phyloP scores from a whole-genome alignment of 2,329 filamentous ascomycete species.

The Colletotrichum eleusines region DNA sequence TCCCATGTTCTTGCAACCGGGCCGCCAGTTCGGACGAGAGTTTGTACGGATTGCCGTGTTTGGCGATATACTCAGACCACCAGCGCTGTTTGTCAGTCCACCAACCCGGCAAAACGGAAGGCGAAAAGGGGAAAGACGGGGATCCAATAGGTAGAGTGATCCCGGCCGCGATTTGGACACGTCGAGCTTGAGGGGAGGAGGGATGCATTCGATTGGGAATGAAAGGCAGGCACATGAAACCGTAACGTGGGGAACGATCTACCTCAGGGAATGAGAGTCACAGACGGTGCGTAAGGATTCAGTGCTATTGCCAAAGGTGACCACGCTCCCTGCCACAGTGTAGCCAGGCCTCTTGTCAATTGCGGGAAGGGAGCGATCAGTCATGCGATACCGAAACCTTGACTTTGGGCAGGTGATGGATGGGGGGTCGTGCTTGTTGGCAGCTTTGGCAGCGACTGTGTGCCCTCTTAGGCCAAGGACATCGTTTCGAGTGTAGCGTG shows the following conservation, averaged over 20 bases:
- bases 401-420: slow-evolving; percentile 12
- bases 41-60: slow-evolving; percentile 12
- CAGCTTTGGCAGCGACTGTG: slow-evolving; percentile 15
- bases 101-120: slow-evolving; percentile 9
- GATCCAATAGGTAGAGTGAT: neutral
- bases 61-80: neutral
- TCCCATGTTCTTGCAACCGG: slow-evolving; percentile 20
- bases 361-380: slow-evolving; percentile 38
- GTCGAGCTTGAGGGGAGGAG: slow-evolving; percentile 13
- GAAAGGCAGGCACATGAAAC: slow-evolving; percentile 34
- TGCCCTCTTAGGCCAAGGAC: neutral
- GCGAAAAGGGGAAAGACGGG: slow-evolving; percentile 12
- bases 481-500: slow-evolving; percentile 21
- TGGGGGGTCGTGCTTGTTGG: slow-evolving; percentile 21
- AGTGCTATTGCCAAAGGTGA: neutral
- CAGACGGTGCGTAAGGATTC: slow-evolving; percentile 22
- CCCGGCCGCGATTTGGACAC: slow-evolving; percentile 12
- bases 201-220: slow-evolving; percentile 36
- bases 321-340: slow-evolving; percentile 24
- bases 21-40: slow-evolving; percentile 14
- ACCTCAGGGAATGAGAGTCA: slow-evolving; percentile 31
- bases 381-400: slow-evolving; percentile 31
- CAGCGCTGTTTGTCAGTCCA: slow-evolving; percentile 27
- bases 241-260: slow-evolving; percentile 38
- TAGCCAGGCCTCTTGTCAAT: slow-evolving; percentile 27